phyloP scores from a whole-genome alignment of 2,329 filamentous ascomycete species.

The Neonectria hederae region DNA sequence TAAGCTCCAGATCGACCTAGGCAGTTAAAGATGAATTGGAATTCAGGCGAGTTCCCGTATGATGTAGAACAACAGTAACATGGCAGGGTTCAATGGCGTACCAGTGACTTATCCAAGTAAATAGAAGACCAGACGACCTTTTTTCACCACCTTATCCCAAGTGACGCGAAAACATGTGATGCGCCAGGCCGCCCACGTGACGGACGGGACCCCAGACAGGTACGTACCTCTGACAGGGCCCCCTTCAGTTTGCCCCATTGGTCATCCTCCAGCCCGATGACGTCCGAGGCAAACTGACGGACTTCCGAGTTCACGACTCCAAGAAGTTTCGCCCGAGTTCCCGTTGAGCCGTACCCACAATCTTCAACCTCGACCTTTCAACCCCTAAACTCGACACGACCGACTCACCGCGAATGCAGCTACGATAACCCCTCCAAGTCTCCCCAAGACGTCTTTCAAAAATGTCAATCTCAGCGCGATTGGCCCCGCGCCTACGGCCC shows the following conservation, averaged over 20 bases:
- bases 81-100: neutral
- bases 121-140: neutral
- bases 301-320: slow-evolving; percentile 40
- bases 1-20: neutral
- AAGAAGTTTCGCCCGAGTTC: slow-evolving; percentile 31
- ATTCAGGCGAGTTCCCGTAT: neutral
- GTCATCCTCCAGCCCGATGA: slow-evolving; percentile 43
- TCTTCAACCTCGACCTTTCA: slow-evolving; percentile 9
- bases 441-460: neutral
- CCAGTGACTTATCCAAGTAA: neutral
- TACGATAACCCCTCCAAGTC: neutral
- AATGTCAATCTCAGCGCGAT: slow-evolving; percentile 46
- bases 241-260: slow-evolving; percentile 4
- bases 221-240: slow-evolving; percentile 4
- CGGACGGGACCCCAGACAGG: neutral
- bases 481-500: slow-evolving; percentile 46
- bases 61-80: neutral
- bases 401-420: neutral
- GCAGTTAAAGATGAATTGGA: too few species aligned
- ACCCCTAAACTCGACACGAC: neutral
- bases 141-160: neutral
- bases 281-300: slow-evolving; percentile 45
- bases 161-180: slow-evolving; percentile 32
- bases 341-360: slow-evolving; percentile 23
- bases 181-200: too few species aligned